These are phyloP conservation scores for Arachnopeziza araneosa DNA, from an alignment of 2,329 filamentous ascomycete species.

Conservation along the genomic window DNA sequence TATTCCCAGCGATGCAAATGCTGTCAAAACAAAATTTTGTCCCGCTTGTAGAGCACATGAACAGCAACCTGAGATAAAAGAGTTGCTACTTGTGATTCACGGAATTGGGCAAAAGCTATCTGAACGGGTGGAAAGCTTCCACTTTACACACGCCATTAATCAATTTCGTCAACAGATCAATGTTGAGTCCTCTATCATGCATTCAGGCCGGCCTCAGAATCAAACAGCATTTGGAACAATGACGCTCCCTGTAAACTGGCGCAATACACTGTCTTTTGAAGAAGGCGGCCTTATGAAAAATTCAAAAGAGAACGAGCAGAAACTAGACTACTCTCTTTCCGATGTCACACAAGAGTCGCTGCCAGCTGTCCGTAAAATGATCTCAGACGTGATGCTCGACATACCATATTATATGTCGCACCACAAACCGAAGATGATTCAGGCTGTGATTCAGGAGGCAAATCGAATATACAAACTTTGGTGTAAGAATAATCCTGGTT, in stretches of 20 bases:
- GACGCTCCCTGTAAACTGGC: slow-evolving; percentile 93
- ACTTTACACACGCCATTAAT: slow-evolving; percentile 96
- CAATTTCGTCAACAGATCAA: slow-evolving; percentile 82
- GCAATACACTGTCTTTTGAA: slow-evolving; percentile 80
- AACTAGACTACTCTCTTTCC: slow-evolving; percentile 63
- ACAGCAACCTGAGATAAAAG: slow-evolving; percentile 66
- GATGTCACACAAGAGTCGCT: slow-evolving; percentile 91
- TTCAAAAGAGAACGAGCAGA: slow-evolving; percentile 48
- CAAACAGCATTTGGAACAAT: slow-evolving; percentile 75
- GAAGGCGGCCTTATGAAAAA: slow-evolving; percentile 61
- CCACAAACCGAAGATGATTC: slow-evolving; percentile 92
- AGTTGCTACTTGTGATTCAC: slow-evolving; percentile 86
- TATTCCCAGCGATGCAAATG: slow-evolving; percentile 12
- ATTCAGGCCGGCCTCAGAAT: neutral
- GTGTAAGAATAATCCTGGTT: slow-evolving; percentile 89
- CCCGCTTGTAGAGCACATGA: slow-evolving; percentile 58
- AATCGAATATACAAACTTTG: slow-evolving; percentile 94
- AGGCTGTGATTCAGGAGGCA: slow-evolving; percentile 80
- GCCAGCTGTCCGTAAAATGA: slow-evolving; percentile 85
- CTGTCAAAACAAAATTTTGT: slow-evolving; percentile 34
- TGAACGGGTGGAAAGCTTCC: slow-evolving; percentile 89
- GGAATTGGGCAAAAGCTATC: slow-evolving; percentile 96
- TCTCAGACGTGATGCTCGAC: slow-evolving; percentile 97
- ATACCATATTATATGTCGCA: slow-evolving; percentile 97
- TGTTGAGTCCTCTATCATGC: slow-evolving; percentile 55